Percentiles rank a stretch among this genome's conserved stretches.
These are phyloP conservation scores for Hibiscus mutabilis DNA, from an alignment of 345 rosid species.

Conservation along the genomic window DNA sequence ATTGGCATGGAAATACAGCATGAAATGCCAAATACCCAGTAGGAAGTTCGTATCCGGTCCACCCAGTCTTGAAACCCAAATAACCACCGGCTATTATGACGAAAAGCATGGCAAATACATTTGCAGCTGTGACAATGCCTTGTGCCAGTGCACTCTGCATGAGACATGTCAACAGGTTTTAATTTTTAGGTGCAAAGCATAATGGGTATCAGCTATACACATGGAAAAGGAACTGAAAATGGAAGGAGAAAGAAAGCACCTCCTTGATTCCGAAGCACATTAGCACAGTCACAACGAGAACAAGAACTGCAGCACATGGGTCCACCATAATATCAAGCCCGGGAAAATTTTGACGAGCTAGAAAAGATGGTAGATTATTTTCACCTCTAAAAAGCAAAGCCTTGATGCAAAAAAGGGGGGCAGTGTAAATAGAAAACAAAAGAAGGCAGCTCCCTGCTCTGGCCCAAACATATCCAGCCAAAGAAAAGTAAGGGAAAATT, in stretches of 20 bases:
- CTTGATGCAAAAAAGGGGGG: slow-evolving; percentile 28
- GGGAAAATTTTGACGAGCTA: slow-evolving; percentile 82
- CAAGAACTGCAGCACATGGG: slow-evolving; percentile 84
- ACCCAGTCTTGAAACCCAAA: slow-evolving; percentile 85
- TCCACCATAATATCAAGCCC: slow-evolving; percentile 80
- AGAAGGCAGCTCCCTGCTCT: not conserved
- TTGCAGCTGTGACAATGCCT: slow-evolving; percentile 64
- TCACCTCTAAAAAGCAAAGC: slow-evolving; percentile 87
- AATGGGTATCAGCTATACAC: not conserved
- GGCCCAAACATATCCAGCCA: not conserved
- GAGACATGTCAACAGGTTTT: slow-evolving; percentile 1
- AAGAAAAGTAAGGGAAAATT: not conserved
- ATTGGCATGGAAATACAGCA: not conserved
- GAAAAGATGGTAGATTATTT: slow-evolving; percentile 57
- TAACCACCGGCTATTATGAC: slow-evolving; percentile 81
- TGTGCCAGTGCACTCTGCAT: slow-evolving; percentile 83
- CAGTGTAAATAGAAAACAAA: not conserved
- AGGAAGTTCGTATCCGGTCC: slow-evolving; percentile 86
- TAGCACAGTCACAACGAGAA: slow-evolving; percentile 73
- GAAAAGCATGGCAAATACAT: slow-evolving; percentile 75
- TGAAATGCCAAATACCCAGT: slow-evolving; percentile 53
- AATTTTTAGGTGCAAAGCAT: not conserved
- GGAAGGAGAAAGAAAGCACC: slow-evolving; percentile 33
- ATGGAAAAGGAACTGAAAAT: slow-evolving; percentile 3
- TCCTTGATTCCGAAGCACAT: slow-evolving; percentile 94